These are phyloP conservation scores for Bassia scoparia DNA, from an alignment of 148 eudicot genomes.

Conservation along the genomic window DNA sequence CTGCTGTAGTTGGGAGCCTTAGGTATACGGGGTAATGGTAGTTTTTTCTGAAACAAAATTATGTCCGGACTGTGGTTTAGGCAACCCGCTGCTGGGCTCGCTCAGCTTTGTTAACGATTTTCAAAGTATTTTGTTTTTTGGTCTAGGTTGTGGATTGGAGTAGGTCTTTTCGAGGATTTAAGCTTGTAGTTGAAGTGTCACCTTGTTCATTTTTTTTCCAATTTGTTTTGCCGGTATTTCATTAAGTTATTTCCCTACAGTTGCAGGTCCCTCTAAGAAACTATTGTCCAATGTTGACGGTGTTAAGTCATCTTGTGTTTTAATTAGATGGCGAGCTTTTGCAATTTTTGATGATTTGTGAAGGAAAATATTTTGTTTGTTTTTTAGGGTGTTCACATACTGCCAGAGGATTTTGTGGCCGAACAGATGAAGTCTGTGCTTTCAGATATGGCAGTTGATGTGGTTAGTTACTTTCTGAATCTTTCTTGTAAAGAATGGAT, in stretches of 20 bases:
- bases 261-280: neutral
- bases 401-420: slow-evolving; percentile 58
- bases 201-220: neutral
- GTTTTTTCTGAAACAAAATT: too few relatives aligned
- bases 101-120: too few relatives aligned
- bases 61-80: too few relatives aligned
- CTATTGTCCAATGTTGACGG: neutral
- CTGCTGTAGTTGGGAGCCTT: too few relatives aligned
- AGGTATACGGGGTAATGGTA: too few relatives aligned
- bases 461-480: slow-evolving; percentile 47
- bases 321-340: neutral
- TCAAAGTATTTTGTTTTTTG: too few relatives aligned
- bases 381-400: slow-evolving; percentile 58
- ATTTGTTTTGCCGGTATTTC: neutral
- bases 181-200: neutral
- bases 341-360: neutral
- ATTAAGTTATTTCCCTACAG: neutral
- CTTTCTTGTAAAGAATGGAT: neutral
- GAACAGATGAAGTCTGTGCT: slow-evolving; percentile 69
- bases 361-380: slow-evolving; percentile 11
- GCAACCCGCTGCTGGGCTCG: too few relatives aligned
- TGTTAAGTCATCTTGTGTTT: neutral
- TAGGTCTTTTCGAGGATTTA: too few relatives aligned
- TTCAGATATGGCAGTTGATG: slow-evolving; percentile 81
- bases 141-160: too few relatives aligned